phyloP scores from a whole-genome alignment of 164 flowering plant genomes.

The Aristolochia fimbriata region DNA sequence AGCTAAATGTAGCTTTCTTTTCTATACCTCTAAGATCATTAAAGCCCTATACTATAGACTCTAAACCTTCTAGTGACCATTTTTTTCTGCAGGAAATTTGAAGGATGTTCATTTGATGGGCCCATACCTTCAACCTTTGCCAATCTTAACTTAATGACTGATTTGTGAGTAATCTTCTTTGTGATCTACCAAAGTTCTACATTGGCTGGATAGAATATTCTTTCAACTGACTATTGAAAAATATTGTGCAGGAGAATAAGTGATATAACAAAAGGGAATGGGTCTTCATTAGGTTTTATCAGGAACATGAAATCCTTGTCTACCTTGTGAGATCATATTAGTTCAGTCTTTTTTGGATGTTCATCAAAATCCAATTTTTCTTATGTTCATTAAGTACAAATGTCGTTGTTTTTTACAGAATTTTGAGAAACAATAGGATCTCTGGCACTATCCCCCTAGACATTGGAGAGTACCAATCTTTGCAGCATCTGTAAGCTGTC shows the following conservation, averaged over 20 bases:
- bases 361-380: no score
- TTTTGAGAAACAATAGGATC: slow-evolving; percentile 52
- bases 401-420: slow-evolving; percentile 22
- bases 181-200: no score
- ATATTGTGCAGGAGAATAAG: slow-evolving; percentile 42
- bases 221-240: slow-evolving; percentile 5
- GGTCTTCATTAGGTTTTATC: slow-evolving; percentile 48
- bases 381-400: background rate
- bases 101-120: slow-evolving; percentile 69
- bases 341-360: background rate
- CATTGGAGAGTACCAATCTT: slow-evolving; percentile 33
- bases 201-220: no score
- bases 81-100: slow-evolving; percentile 34
- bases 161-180: slow-evolving; percentile 39
- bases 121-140: slow-evolving; percentile 56
- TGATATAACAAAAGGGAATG: slow-evolving; percentile 44
- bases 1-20: no score
- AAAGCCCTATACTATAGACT: no score
- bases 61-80: no score
- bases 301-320: slow-evolving; percentile 37
- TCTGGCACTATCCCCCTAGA: slow-evolving; percentile 49
- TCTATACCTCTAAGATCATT: no score
- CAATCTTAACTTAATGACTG: slow-evolving; percentile 39
- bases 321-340: slow-evolving; percentile 30
- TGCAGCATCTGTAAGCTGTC: slow-evolving; percentile 44